Evolutionary conservation across 2,329 filamentous ascomycete genomes (phyloP), one percentile per base, ranked within the genome.

Genomic region (Colletotrichum scovillei): DNA sequence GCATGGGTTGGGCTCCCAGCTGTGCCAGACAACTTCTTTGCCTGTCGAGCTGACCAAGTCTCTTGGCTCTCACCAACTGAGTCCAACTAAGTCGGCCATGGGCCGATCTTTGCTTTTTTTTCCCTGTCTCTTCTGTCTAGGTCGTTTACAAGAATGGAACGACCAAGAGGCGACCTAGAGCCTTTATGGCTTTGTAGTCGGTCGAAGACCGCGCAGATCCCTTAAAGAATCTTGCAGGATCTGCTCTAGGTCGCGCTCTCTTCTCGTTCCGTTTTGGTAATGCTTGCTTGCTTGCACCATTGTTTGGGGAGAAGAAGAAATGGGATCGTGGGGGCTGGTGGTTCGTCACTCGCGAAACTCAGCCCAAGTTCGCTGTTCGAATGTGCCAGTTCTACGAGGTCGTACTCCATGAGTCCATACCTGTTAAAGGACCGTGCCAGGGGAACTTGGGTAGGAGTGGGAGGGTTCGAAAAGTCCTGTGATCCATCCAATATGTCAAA

Each of bases 41-140:
- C 26, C 24, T 46, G 60, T 35, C 67, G 35, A 62, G 49, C 53
- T 70, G 71, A 71, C 60, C 67, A 38, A 65, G 60, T 56, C 30
- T 22, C 30, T 42, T 42, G 52, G 16, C 55, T 42, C 11, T 22
- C 22, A 24, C 52, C 52, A 49, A 63, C 28, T 53, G 7, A 22
- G 28, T 8, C 52, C 24, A 49, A 63, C 28, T 26, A 7, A 16
- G 28, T 22, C 49, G 35, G 19, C 49, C n/a, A 53, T 65, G 32
- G 6, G 11, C 11, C 35, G 12, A 64, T 22, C 12, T 5, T 12
- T 53, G 9, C 28, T n/a, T 26, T 28, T 7, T 11, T 8, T n/a
- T 49, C 12, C 30, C 14, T 8, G 5, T 22, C 32, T 22, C 4
- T n/a, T 14, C 7, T 24, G 22, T 46, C 26, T 35, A 53, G 19